phyloP scores from a whole-genome alignment of 139 green algal species.

The Chlamydomonas asymmetrica region DNA sequence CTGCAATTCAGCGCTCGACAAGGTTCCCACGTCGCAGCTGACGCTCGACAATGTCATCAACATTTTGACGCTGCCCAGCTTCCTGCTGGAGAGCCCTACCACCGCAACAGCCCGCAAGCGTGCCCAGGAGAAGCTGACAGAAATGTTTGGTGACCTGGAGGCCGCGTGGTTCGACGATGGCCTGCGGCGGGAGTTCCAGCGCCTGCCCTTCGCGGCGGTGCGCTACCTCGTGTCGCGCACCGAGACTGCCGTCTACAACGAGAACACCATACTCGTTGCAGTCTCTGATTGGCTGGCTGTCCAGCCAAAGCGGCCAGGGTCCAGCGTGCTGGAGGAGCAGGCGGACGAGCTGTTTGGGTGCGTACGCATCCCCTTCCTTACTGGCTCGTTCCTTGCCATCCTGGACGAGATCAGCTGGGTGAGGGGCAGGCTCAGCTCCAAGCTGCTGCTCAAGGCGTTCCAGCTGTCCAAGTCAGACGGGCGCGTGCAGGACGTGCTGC shows the following conservation, averaged over 20 bases:
- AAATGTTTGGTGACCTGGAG: conserved; percentile 15
- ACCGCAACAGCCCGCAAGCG: conserved; percentile 1
- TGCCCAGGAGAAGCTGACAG: conserved; percentile 12
- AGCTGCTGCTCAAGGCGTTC: neutral
- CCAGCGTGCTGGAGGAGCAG: neutral
- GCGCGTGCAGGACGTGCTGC: conserved; percentile 3
- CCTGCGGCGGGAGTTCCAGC: conserved; percentile 2
- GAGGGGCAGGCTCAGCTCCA: neutral
- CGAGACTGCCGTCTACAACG: conserved; percentile 12
- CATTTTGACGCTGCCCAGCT: conserved; percentile 5
- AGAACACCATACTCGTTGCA: conserved; percentile 17
- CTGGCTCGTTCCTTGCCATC: neutral
- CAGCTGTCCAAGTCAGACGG: conserved; percentile 1
- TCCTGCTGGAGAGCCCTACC: conserved; percentile 1
- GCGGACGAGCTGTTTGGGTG: conserved; percentile 15
- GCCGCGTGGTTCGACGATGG: conserved; percentile 3
- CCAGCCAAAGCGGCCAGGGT: neutral
- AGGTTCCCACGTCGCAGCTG: neutral
- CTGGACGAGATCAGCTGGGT: conserved; percentile 9
- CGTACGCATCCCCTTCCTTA: conserved; percentile 4
- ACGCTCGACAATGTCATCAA: conserved; percentile 6
- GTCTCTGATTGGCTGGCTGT: conserved; percentile 5
- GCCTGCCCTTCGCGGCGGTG: conserved; percentile 8
- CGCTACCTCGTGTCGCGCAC: conserved; percentile 1
- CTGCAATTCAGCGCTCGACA: conserved; percentile 13